Conservation (phyloP, 495 filamentous ascomycete species). For the Thozetella sp. region DNA sequence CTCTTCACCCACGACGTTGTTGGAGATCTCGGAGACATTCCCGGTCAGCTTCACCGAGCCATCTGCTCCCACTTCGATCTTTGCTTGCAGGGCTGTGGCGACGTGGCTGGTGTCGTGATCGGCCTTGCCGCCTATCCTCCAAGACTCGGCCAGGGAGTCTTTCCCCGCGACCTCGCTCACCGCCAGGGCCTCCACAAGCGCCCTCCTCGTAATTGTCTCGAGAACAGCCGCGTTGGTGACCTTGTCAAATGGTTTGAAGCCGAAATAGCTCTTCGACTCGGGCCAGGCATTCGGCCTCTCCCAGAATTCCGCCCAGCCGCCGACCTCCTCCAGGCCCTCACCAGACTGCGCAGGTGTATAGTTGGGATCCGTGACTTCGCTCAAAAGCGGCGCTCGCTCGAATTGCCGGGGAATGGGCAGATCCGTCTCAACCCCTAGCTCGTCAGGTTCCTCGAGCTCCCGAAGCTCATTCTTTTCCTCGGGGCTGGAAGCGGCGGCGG, state of each 20-base stretch:
- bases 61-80: conserved; percentile 9
- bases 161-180: conserved; percentile 39
- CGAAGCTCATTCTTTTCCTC: conserved; percentile 4
- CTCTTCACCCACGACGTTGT: background rate
- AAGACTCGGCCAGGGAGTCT: conserved; percentile 21
- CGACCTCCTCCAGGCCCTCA: conserved; percentile 60
- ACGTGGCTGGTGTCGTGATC: conserved; percentile 6
- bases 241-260: conserved; percentile 38
- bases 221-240: conserved; percentile 38
- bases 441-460: background rate
- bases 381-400: conserved; percentile 9
- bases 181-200: conserved; percentile 62
- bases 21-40: background rate
- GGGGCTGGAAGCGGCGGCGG: background rate
- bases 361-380: conserved; percentile 30
- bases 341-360: conserved; percentile 63
- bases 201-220: conserved; percentile 51
- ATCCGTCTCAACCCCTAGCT: conserved; percentile 8
- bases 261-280: conserved; percentile 28
- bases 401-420: conserved; percentile 18
- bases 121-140: conserved; percentile 10
- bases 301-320: conserved; percentile 53
- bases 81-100: conserved; percentile 1
- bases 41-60: conserved; percentile 24
- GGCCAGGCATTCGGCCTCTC: conserved; percentile 42